Conservation (phyloP, 345 rosid genomes). For the Pelargonium nanum region DNA sequence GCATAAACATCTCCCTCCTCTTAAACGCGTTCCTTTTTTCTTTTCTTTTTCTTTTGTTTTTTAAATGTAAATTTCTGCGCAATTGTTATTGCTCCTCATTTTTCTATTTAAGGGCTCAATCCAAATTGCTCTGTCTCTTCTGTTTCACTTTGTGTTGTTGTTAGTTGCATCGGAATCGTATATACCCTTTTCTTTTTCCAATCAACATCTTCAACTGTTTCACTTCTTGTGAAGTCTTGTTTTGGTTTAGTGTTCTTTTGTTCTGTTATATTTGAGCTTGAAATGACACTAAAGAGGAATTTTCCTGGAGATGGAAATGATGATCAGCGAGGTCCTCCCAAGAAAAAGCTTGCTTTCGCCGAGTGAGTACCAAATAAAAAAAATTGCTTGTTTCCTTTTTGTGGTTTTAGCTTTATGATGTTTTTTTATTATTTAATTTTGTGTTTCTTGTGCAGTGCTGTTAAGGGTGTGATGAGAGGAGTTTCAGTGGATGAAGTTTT, state of each 20-base stretch:
- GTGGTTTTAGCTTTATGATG: background rate
- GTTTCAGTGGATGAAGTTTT: conserved; percentile 19
- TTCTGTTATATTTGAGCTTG: no score
- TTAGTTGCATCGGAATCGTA: background rate
- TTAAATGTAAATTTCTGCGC: background rate
- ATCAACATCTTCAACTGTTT: no score
- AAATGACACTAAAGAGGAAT: background rate
- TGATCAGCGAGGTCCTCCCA: background rate
- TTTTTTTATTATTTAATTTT: conserved; percentile 3
- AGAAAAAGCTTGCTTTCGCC: background rate
- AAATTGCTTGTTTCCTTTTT: background rate
- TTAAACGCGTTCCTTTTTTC: no score
- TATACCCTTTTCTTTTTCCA: background rate
- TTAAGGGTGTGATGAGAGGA: conserved; percentile 28
- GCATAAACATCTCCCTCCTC: no score
- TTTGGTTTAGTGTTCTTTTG: no score
- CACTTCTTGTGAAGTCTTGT: no score
- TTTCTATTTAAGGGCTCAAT: no score
- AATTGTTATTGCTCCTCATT: background rate
- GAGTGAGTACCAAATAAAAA: background rate
- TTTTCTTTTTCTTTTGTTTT: no score
- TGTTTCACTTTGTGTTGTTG: background rate
- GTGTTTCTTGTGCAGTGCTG: conserved; percentile 26
- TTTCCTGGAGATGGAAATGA: background rate
- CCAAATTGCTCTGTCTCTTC: no score